Percentiles rank a stretch among this genome's conserved stretches.
These are phyloP conservation scores for Flagelloscypha sp. DNA, from an alignment of 768 basidiomycete genomes.

Conservation along the genomic window DNA sequence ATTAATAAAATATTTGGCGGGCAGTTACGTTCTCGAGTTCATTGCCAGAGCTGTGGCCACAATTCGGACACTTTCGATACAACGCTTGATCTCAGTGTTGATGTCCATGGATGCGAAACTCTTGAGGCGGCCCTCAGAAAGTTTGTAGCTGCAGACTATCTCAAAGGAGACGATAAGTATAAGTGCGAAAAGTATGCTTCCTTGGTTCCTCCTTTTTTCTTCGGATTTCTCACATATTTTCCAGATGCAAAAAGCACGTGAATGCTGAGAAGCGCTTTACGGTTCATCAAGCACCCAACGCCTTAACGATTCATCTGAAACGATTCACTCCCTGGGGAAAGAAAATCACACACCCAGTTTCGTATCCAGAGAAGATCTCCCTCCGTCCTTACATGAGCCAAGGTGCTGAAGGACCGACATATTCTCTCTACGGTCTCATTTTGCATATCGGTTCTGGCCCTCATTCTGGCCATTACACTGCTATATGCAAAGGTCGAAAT, in stretches of 20 bases:
- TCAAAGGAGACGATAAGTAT: slow-evolving; percentile 92
- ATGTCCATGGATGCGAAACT: slow-evolving; percentile 57
- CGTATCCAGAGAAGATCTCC: slow-evolving; percentile 70
- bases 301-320: slow-evolving; percentile 91
- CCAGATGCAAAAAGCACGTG: slow-evolving; percentile 87
- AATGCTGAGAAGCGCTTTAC: slow-evolving; percentile 87
- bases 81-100: slow-evolving; percentile 88
- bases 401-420: slow-evolving; percentile 64
- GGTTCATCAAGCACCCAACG: slow-evolving; percentile 77
- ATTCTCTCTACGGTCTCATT: slow-evolving; percentile 86
- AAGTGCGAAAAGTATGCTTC: slow-evolving; percentile 90
- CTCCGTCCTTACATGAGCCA: slow-evolving; percentile 80
- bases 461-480: slow-evolving; percentile 93
- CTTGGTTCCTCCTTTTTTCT: not conserved
- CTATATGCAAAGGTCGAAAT: slow-evolving; percentile 63
- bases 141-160: slow-evolving; percentile 72
- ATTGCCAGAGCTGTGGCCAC: slow-evolving; percentile 70
- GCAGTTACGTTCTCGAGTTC: slow-evolving; percentile 81
- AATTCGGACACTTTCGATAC: slow-evolving; percentile 96
- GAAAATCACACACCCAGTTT: slow-evolving; percentile 71
- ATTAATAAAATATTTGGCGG: slow-evolving; percentile 94
- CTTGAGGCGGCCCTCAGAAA: slow-evolving; percentile 69
- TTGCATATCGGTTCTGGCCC: slow-evolving; percentile 90
- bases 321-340: slow-evolving; percentile 87
- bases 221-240: not conserved